Evolutionary conservation across 2,329 filamentous ascomycete genomes (phyloP).

Genomic region (Metarhizium humberi): DNA sequence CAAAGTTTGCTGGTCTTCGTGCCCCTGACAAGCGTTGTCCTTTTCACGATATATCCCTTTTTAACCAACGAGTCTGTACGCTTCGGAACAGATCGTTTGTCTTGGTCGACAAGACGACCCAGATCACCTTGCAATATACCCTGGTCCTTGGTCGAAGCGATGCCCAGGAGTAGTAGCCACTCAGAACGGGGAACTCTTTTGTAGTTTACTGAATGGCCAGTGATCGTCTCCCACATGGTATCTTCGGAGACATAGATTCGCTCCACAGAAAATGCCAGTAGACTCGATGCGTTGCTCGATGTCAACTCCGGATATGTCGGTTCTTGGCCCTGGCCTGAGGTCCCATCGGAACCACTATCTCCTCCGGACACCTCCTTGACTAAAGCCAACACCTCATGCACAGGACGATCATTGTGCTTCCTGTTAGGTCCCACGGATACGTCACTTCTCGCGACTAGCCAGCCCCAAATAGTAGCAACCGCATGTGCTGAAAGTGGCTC

Average conservation of each 20-base stretch:
- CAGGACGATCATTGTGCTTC: constrained; percentile 29
- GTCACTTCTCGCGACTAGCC: constrained; percentile 24
- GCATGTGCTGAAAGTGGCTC: constrained; percentile 15
- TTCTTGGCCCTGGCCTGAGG: not conserved
- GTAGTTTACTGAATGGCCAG: constrained; percentile 49
- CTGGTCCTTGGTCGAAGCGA: constrained; percentile 41
- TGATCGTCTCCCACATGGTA: constrained; percentile 49
- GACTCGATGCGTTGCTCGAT: not conserved
- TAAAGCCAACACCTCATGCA: constrained; percentile 18
- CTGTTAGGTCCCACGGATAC: constrained; percentile 24
- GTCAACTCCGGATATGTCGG: not conserved
- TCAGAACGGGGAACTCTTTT: constrained; percentile 49
- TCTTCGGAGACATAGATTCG: constrained; percentile 42
- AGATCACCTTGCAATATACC: constrained; percentile 55
- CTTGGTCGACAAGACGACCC: constrained; percentile 47
- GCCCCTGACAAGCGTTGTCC: constrained; percentile 46
- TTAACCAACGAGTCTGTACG: constrained; percentile 48
- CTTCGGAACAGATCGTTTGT: constrained; percentile 54
- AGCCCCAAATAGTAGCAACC: constrained; percentile 25
- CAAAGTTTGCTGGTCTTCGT: constrained; percentile 56
- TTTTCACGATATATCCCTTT: constrained; percentile 55
- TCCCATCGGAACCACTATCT: not conserved
- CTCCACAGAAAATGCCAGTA: not conserved
- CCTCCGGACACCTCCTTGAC: not conserved
- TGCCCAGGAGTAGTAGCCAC: constrained; percentile 49